Evolutionary conservation across 1,139 yeast genomes (phyloP).

Genomic region (Yamadazyma spencermartinsiae): DNA sequence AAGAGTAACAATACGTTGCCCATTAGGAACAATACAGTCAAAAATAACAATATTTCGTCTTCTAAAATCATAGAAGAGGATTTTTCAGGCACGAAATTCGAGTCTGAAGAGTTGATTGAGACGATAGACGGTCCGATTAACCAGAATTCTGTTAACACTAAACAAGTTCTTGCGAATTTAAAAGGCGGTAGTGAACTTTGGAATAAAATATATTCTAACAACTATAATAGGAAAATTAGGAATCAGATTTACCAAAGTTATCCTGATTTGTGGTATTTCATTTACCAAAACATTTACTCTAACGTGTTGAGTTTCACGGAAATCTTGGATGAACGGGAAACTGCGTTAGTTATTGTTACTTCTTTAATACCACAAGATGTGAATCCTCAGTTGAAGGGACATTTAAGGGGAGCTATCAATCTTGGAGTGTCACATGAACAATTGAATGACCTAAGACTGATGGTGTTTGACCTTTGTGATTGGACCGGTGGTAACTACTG

Average conservation of each 20-base stretch:
- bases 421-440: slow-evolving; percentile 72
- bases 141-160: slow-evolving; percentile 29
- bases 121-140: slow-evolving; percentile 49
- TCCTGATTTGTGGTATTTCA: slow-evolving; percentile 80
- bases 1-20: slow-evolving; percentile 28
- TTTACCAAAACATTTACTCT: slow-evolving; percentile 73
- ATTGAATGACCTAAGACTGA: slow-evolving; percentile 55
- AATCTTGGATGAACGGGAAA: slow-evolving; percentile 64
- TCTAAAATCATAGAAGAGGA: slow-evolving; percentile 45
- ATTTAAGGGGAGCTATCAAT: slow-evolving; percentile 79
- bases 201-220: slow-evolving; percentile 69
- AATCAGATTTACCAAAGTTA: slow-evolving; percentile 72
- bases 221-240: slow-evolving; percentile 65
- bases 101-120: slow-evolving; percentile 22
- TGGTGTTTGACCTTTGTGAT: slow-evolving; percentile 66
- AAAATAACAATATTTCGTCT: slow-evolving; percentile 38
- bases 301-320: slow-evolving; percentile 72
- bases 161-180: slow-evolving; percentile 28
- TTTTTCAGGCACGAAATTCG: slow-evolving; percentile 38
- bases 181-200: slow-evolving; percentile 68
- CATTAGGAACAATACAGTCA: slow-evolving; percentile 31
- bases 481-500: slow-evolving; percentile 67
- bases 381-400: slow-evolving; percentile 92
- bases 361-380: slow-evolving; percentile 90
- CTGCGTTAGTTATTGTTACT: slow-evolving; percentile 76